Percentiles rank a stretch among this genome's conserved stretches.
Evolutionary conservation across 805 yeast genomes (phyloP).

Genomic region (Saccharomyces paradoxus): DNA sequence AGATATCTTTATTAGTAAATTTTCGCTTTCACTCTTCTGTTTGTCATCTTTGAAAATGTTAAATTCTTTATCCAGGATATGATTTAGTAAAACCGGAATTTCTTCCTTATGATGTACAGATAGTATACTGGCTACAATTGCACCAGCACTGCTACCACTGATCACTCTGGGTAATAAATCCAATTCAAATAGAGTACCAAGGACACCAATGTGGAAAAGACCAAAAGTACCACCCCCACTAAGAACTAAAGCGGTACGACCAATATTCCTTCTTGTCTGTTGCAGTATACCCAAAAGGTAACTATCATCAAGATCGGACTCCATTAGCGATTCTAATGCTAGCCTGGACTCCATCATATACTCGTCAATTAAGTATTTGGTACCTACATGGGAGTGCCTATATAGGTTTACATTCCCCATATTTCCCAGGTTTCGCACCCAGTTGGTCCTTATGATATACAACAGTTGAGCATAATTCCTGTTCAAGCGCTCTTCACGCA

Average conservation of each 20-base stretch:
- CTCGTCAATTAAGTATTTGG: slow-evolving; percentile 73
- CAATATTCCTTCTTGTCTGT: slow-evolving; percentile 82
- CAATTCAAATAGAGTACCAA: slow-evolving; percentile 64
- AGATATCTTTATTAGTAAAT: slow-evolving; percentile 42
- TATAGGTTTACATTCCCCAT: slow-evolving; percentile 77
- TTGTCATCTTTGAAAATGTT: slow-evolving; percentile 52
- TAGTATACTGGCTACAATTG: slow-evolving; percentile 82
- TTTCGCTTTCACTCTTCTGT: slow-evolving; percentile 41
- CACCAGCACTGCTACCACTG: slow-evolving; percentile 92
- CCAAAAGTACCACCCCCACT: slow-evolving; percentile 96
- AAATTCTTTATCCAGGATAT: slow-evolving; percentile 35
- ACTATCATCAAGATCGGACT: slow-evolving; percentile 48
- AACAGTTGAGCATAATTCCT: slow-evolving; percentile 53
- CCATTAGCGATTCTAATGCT: slow-evolving; percentile 26
- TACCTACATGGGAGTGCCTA: slow-evolving; percentile 72
- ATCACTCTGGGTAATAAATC: slow-evolving; percentile 75
- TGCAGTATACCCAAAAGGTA: slow-evolving; percentile 68
- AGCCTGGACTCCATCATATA: slow-evolving; percentile 67
- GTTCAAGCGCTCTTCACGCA: slow-evolving; percentile 52
- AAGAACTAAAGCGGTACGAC: slow-evolving; percentile 83
- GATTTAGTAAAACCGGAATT: slow-evolving; percentile 43
- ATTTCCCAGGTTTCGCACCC: slow-evolving; percentile 78
- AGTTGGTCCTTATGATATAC: slow-evolving; percentile 72
- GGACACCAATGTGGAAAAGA: slow-evolving; percentile 80
- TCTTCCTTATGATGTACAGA: slow-evolving; percentile 77